Base-by-base conservation (phyloP, 2,329 filamentous ascomycete genomes). In the Fusarium sp. region DNA sequence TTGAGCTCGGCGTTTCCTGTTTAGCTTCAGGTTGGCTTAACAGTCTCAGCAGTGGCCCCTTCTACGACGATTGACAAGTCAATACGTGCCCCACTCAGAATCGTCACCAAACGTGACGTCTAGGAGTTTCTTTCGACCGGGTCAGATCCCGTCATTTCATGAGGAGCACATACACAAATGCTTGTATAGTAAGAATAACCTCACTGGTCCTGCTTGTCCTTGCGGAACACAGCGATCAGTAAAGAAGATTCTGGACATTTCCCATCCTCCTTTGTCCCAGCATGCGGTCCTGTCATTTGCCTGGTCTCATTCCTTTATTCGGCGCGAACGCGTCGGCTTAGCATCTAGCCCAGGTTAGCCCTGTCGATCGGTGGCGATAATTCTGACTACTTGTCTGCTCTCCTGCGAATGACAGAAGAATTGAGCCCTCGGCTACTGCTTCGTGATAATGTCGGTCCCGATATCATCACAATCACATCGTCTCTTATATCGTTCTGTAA, bases 281-380 rank as follows among this genome's bases (percentile, higher is more conserved):
- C 37, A n/a, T 45, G 31, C 18, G 41, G 53, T 65, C 28, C 26
- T 61, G 26, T n/a, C 39, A 55, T 56, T 25, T 46, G n/a, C 37
- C 50, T 51, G 39, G 43, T 39, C 66, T 43, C 62, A 55, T 66
- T 66, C 49, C 44, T 50, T 45, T 18, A 34, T 45, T 48, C 39
- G 41, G 42, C 48, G 51, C 52, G 59, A 51, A 58, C 62, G 41
- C 39, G 51, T 58, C 23, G 65, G 58, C 48, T 62, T 49, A 56
- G 51, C 49, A 63, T 54, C 58, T 56, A 67, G 58, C 51, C 62
- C 57, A 46, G 58, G 44, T 62, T 74, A 70, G 66, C 54, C 65
- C 52, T 60, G 72, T 69, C 70, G 72, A 74, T 74, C 25, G 58
- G 72, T 74, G 72, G 72, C 70, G 49, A 70, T 48, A 26, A 42